These are phyloP conservation scores for Moesziomyces antarcticus DNA, from an alignment of 1,284 basidiomycete species.

Conservation along the genomic window DNA sequence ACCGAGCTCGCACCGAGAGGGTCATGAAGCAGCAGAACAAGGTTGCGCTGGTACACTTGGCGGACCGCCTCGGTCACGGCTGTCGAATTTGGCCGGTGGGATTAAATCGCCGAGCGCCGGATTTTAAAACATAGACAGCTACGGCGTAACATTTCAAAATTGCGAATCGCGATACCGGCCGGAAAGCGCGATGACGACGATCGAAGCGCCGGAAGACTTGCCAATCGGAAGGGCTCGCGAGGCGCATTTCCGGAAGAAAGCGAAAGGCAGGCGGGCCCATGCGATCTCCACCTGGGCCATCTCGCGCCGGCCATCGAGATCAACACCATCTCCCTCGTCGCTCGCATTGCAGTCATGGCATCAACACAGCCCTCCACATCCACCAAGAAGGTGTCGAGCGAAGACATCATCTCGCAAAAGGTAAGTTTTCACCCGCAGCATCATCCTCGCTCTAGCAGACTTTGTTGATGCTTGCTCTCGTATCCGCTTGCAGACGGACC, in stretches of 20 bases:
- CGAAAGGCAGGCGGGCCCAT: not conserved
- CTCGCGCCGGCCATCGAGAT: not conserved
- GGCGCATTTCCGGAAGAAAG: not conserved
- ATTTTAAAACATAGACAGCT: not conserved
- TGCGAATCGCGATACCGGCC: not conserved
- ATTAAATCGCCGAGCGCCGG: not conserved
- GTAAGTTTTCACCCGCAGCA: conserved; percentile 69
- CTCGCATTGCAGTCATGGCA: conserved; percentile 28
- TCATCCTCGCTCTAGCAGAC: not conserved
- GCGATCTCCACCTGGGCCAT: not conserved
- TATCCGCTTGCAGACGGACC: conserved; percentile 41
- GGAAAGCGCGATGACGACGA: not conserved
- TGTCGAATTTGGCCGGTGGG: not conserved
- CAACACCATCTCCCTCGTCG: not conserved
- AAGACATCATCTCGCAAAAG: conserved; percentile 87
- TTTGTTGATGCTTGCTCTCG: conserved; percentile 1
- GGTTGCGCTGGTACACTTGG: too few species aligned
- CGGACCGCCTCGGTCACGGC: not conserved
- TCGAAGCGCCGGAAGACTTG: not conserved
- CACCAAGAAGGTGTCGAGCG: conserved; percentile 74
- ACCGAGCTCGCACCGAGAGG: conserved; percentile 23
- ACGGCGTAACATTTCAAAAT: not conserved
- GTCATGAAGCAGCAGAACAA: not conserved
- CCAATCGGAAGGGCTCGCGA: not conserved
- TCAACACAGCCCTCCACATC: conserved; percentile 44